Conservation (phyloP, 2,329 filamentous ascomycete genomes). For the Ceratocystis eucalypticola region DNA sequence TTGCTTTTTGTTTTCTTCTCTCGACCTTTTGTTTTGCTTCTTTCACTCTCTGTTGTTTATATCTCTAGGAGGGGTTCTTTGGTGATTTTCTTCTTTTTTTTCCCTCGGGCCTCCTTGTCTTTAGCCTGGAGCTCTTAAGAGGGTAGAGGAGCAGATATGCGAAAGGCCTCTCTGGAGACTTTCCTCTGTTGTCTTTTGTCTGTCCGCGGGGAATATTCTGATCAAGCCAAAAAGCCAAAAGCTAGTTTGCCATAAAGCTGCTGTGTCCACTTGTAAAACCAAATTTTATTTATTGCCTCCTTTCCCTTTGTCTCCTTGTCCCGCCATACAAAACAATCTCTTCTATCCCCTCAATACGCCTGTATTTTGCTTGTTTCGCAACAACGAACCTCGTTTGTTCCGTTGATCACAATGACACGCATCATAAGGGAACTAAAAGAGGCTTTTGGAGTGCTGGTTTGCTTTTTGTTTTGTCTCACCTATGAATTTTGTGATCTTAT, state of each 20-base stretch:
- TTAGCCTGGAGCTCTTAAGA: slow-evolving; percentile 46
- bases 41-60: slow-evolving; percentile 27
- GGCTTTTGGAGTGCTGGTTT: slow-evolving; percentile 10
- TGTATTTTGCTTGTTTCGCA: background rate
- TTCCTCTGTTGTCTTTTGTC: slow-evolving; percentile 21
- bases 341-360: too few relatives aligned
- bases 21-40: slow-evolving; percentile 31
- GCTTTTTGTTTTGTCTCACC: slow-evolving; percentile 5
- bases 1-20: slow-evolving; percentile 26
- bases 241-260: too few relatives aligned
- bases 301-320: background rate
- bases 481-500: background rate
- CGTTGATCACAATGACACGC: slow-evolving; percentile 9
- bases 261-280: too few relatives aligned
- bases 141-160: too few relatives aligned
- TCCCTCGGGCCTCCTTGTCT: slow-evolving; percentile 36
- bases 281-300: too few relatives aligned
- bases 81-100: slow-evolving; percentile 15
- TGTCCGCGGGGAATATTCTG: slow-evolving; percentile 3
- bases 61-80: too few relatives aligned
- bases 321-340: too few relatives aligned
- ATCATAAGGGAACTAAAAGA: slow-evolving; percentile 11
- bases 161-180: slow-evolving; percentile 23
- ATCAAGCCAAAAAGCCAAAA: too few relatives aligned
- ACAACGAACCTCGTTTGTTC: background rate